Evolutionary conservation across 2,329 filamentous ascomycete species (phyloP).

Genomic region (Grosmannia huntii): DNA sequence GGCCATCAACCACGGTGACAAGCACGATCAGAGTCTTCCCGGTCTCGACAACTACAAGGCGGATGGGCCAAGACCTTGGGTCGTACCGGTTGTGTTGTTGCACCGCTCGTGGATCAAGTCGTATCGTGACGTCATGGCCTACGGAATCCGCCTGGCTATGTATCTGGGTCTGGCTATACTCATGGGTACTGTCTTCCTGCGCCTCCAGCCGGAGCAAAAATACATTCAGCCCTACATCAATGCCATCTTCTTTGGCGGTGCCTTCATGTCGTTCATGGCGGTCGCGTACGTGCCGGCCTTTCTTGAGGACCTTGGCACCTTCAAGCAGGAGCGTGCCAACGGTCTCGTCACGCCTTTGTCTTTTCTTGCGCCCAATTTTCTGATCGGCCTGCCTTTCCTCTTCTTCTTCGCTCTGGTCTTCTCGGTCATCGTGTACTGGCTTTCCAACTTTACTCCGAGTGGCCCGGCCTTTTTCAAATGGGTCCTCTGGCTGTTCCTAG

Average conservation of each 20-base stretch:
- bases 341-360: constrained; percentile 64
- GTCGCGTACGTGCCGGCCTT: constrained; percentile 77
- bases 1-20: constrained; percentile 15
- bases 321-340: constrained; percentile 67
- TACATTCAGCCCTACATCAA: constrained; percentile 76
- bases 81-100: constrained; percentile 51
- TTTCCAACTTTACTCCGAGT: constrained; percentile 58
- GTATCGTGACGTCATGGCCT: constrained; percentile 72
- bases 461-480: constrained; percentile 60
- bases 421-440: constrained; percentile 65
- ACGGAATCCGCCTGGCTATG: constrained; percentile 73
- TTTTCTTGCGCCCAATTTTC: constrained; percentile 67
- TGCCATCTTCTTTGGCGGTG: constrained; percentile 60
- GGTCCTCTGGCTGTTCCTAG: constrained; percentile 76
- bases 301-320: constrained; percentile 63
- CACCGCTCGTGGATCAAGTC: constrained; percentile 74
- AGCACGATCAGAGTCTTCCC: constrained; percentile 17
- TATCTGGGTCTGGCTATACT: constrained; percentile 54
- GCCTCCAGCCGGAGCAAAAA: constrained; percentile 52
- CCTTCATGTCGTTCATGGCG: constrained; percentile 71
- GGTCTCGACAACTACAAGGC: constrained; percentile 10
- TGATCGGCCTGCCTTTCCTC: constrained; percentile 70
- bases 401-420: constrained; percentile 69
- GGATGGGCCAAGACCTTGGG: constrained; percentile 28
- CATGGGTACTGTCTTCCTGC: constrained; percentile 81